Base-by-base conservation (phyloP, 768 basidiomycete genomes). In the Leccinum ochraceum region DNA sequence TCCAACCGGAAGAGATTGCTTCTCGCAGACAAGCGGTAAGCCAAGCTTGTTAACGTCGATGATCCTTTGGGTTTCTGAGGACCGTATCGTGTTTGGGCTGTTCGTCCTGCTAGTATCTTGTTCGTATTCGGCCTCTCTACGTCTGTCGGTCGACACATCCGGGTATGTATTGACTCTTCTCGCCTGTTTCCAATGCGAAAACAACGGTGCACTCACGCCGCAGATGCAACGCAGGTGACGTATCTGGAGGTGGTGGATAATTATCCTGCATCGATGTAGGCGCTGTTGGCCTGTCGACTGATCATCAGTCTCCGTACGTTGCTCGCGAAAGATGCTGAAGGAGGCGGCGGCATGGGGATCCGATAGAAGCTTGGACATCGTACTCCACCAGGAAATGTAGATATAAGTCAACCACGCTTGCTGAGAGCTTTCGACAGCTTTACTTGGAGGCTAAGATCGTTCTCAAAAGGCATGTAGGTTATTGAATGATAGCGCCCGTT, bases 1-100 rank as follows among this genome's bases (percentile, higher is more conserved):
- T 22, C 51, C 5, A 42, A 32, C 32, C 53, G 57, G 22, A 14
- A 42, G 11, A 22, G 61, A 2, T 36, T 61, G 0, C 11, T 32
- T n/a, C 30, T 69, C 46, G 17, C 63, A 26, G 51, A 54, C 8
- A 32, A 28, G 3, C 58, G 56, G 68, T 69, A 49, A 36, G 65
- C 1, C 10, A 46, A 46, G 4, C 46, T 46, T 6, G n/a, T 46
- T 46, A 10, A 10, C 13, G 3, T 36, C 16, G 42, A 17, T 10
- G 22, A 24, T 2, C 2, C 22, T 24, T 24, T 2, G 22, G 22
- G 22, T 24, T 24, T 24, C 22, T 24, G 22, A 24, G 22, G 22
- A 24, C 22, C 22, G 22, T 24, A 24, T 24, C 22, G 2, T 24
- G 22, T 24, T 24, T 2, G 22, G 22, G 22, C 22, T 24, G 22